Conservation (phyloP, 192 early-diverging fungal species). For the Mortierella antarctica region DNA sequence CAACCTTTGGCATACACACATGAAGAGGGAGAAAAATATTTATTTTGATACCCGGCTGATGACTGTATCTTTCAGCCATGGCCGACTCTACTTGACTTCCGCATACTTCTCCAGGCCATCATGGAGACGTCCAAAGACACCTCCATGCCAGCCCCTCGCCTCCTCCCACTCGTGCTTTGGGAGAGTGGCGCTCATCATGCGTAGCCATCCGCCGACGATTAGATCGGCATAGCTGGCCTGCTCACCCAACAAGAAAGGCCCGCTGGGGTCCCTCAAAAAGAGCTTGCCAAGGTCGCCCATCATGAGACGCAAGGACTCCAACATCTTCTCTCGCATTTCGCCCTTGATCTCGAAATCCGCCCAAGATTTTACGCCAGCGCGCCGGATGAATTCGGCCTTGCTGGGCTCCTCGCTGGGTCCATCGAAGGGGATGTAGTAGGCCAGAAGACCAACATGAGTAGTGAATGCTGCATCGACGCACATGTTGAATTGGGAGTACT, state of each 20-base stretch:
- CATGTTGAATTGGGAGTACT: conserved; percentile 35
- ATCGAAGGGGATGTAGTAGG: conserved; percentile 37
- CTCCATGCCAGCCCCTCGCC: conserved; percentile 43
- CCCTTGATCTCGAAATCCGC: conserved; percentile 31
- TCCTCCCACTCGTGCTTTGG: conserved; percentile 38
- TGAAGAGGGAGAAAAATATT: neutral
- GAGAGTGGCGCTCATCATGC: conserved; percentile 33
- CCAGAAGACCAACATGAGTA: conserved; percentile 25
- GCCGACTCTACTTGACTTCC: conserved; percentile 44
- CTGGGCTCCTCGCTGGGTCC: conserved; percentile 14
- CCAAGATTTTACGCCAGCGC: conserved; percentile 33
- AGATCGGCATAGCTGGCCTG: conserved; percentile 49
- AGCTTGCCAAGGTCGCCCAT: conserved; percentile 38
- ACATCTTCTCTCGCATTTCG: conserved; percentile 36
- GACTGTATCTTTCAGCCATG: conserved; percentile 4
- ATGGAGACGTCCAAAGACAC: conserved; percentile 44
- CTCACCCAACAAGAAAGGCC: conserved; percentile 39
- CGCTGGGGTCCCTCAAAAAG: conserved; percentile 39
- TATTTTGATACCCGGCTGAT: conserved; percentile 1
- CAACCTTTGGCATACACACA: neutral
- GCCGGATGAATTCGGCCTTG: conserved; percentile 36
- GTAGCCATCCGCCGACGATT: conserved; percentile 47
- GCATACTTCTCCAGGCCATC: conserved; percentile 45
- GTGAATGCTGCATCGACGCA: conserved; percentile 42
- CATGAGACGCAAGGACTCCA: conserved; percentile 30